Evolutionary conservation across 129 eudicot species (phyloP).

Genomic region (Lonicera japonica): DNA sequence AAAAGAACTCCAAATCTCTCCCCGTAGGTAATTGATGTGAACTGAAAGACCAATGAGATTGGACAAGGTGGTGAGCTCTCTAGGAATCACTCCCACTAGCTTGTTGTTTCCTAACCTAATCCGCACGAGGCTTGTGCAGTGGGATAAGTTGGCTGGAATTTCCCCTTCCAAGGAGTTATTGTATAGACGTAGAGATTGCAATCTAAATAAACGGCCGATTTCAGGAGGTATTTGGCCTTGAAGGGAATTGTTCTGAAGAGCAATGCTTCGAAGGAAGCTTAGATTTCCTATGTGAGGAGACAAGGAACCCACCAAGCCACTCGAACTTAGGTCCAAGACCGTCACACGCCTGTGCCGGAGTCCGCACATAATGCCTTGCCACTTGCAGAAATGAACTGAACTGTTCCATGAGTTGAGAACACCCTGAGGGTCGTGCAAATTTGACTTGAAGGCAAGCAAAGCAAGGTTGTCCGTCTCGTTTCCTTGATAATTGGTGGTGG

Average conservation of each 20-base stretch:
- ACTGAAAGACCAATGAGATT: not conserved
- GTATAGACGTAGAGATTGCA: not conserved
- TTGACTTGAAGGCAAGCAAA: constrained; percentile 7
- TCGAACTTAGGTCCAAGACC: not conserved
- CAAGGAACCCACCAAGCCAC: not conserved
- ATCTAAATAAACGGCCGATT: constrained; percentile 4
- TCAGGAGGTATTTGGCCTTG: constrained; percentile 3
- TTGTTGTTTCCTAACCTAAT: not conserved
- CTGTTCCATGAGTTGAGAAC: constrained; percentile 16
- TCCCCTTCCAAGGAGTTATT: constrained; percentile 6
- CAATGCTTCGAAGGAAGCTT: not conserved
- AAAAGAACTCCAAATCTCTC: not conserved
- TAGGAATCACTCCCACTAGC: constrained; percentile 3
- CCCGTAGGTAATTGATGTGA: not conserved
- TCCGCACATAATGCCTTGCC: constrained; percentile 18
- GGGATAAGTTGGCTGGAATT: constrained; percentile 8
- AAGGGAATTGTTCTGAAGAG: constrained; percentile 1
- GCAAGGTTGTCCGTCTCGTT: constrained; percentile 5
- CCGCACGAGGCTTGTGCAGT: not conserved
- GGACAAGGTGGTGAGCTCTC: not conserved
- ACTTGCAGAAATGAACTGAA: constrained; percentile 8
- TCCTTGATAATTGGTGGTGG: not conserved
- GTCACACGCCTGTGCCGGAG: constrained; percentile 1
- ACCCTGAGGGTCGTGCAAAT: not conserved
- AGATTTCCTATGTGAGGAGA: constrained; percentile 15